A percentile compares a stretch with the other conserved stretches of the same genome.
Evolutionary conservation across 805 yeast species (phyloP).

Genomic region (Pichia insulana): DNA sequence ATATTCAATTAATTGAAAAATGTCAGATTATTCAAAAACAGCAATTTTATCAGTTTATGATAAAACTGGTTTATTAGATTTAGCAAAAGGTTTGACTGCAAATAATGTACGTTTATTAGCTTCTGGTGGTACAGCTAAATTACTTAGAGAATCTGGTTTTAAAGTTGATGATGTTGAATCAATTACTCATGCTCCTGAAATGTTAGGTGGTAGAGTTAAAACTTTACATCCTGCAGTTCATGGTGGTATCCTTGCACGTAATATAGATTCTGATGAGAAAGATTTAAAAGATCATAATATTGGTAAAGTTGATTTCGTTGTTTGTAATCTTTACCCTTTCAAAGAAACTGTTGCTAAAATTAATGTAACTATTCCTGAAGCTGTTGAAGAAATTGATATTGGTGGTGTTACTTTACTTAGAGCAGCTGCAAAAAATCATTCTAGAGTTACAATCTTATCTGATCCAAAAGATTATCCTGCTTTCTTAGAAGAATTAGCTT

Average conservation of each 20-base stretch:
- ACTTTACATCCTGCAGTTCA: constrained; percentile 98
- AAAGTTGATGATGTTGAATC: constrained; percentile 93
- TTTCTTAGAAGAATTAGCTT: constrained; percentile 68
- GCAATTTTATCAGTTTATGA: constrained; percentile 96
- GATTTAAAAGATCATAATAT: constrained; percentile 86
- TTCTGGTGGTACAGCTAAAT: constrained; percentile 93
- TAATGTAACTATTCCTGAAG: constrained; percentile 92
- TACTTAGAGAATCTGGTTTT: constrained; percentile 95
- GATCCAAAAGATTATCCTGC: constrained; percentile 91
- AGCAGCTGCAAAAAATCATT: constrained; percentile 98
- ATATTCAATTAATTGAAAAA: constrained; percentile 1
- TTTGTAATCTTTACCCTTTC: constrained; percentile 96
- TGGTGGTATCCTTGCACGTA: constrained; percentile 94
- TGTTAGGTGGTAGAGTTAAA: constrained; percentile 97
- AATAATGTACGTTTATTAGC: constrained; percentile 89
- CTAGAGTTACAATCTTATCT: constrained; percentile 89
- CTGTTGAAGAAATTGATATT: constrained; percentile 96
- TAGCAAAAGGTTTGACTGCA: constrained; percentile 88
- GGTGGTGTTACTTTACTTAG: constrained; percentile 96
- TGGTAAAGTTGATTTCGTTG: constrained; percentile 93
- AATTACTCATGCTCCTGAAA: constrained; percentile 97
- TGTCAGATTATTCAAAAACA: constrained; percentile 48
- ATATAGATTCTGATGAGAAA: constrained; percentile 81
- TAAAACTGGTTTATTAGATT: constrained; percentile 91
- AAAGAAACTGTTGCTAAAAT: constrained; percentile 94